Conservation (phyloP, 345 rosid genomes). For the Sisymbrium altissimum region DNA sequence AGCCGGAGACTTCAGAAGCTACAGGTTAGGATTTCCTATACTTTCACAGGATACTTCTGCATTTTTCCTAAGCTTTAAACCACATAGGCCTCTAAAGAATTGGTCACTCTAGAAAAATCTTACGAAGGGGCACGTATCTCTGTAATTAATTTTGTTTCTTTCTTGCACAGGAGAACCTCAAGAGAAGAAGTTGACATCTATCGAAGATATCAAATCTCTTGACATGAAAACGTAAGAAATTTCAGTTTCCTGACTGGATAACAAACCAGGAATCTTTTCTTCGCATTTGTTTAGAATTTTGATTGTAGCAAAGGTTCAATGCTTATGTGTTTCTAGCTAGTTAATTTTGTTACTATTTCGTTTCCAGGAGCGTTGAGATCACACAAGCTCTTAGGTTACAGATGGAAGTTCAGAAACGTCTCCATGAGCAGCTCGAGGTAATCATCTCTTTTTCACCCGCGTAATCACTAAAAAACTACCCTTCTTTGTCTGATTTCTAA, state of each 20-base stretch:
- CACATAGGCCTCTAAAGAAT: not conserved
- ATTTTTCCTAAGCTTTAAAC: not conserved
- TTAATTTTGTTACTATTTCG: not conserved
- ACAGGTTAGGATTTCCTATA: constrained; percentile 19
- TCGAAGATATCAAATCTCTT: constrained; percentile 64
- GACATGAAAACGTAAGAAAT: constrained; percentile 79
- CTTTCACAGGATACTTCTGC: not conserved
- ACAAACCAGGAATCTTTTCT: not conserved
- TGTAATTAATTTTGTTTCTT: constrained; percentile 16
- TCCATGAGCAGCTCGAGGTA: constrained; percentile 98
- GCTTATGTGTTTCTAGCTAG: not conserved
- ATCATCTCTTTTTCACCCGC: constrained; percentile 5
- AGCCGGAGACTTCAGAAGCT: constrained; percentile 77
- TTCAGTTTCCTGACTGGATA: not conserved
- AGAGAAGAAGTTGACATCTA: constrained; percentile 49
- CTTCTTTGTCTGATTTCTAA: not conserved
- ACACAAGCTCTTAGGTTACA: constrained; percentile 89
- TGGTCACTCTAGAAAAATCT: not conserved
- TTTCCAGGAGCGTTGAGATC: constrained; percentile 34
- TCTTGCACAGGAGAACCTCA: constrained; percentile 50
- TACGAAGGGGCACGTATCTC: not conserved
- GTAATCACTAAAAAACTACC: not conserved
- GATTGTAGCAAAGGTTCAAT: not conserved
- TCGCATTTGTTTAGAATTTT: not conserved
- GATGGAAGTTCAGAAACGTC: constrained; percentile 95